These are phyloP conservation scores for Arachnopeziza araneosa DNA, from an alignment of 2,329 filamentous ascomycete genomes.

Conservation along the genomic window DNA sequence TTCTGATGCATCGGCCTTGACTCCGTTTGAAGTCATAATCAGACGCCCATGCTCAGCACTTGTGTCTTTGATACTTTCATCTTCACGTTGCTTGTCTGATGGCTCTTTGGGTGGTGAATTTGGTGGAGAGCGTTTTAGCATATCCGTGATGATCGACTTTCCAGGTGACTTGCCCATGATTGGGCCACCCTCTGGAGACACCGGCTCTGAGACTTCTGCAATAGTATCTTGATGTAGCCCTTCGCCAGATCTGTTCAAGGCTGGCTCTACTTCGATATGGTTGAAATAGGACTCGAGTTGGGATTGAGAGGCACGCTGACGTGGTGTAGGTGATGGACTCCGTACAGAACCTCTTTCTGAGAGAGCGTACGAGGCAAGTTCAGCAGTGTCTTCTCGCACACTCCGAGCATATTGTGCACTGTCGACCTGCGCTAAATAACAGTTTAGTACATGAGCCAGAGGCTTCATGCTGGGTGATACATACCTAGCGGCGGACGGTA, in stretches of 20 bases:
- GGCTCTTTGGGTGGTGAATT: conserved; percentile 12
- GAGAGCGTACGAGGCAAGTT: conserved; percentile 77
- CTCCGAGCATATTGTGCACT: conserved; percentile 69
- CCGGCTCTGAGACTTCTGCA: conserved; percentile 54
- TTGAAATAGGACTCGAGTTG: conserved; percentile 26
- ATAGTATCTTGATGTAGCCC: conserved; percentile 45
- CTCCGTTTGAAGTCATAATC: conserved; percentile 19
- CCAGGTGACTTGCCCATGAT: conserved; percentile 31
- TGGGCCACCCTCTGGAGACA: conserved; percentile 40
- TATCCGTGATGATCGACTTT: conserved; percentile 43
- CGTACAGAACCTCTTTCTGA: conserved; percentile 47
- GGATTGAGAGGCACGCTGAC: conserved; percentile 17
- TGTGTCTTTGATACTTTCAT: background rate
- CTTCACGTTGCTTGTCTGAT: background rate
- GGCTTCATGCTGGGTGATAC: conserved; percentile 11
- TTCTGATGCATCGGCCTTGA: conserved; percentile 23
- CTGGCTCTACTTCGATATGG: conserved; percentile 20
- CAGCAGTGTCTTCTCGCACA: conserved; percentile 80
- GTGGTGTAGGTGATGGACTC: conserved; percentile 26
- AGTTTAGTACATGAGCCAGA: conserved; percentile 8
- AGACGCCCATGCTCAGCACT: conserved; percentile 15
- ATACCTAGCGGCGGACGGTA: conserved; percentile 54
- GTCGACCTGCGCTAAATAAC: conserved; percentile 49
- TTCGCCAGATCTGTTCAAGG: conserved; percentile 17
- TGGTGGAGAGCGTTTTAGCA: conserved; percentile 39